These are phyloP conservation scores for Effrenium voratum DNA, from an alignment of 73 alveolate species.

Conservation along the genomic window DNA sequence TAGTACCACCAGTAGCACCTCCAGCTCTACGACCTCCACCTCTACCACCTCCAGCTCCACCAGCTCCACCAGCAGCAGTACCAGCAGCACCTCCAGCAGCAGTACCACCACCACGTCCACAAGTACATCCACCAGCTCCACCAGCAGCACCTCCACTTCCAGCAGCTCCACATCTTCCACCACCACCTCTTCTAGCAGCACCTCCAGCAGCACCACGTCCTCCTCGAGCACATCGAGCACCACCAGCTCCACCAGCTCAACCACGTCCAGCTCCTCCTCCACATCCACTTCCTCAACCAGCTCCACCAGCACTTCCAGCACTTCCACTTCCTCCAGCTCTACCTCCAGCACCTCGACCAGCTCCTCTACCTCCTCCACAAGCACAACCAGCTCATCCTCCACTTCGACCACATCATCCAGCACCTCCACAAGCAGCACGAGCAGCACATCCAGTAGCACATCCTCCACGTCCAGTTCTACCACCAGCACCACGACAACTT, in stretches of 20 bases:
- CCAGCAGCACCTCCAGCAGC: background rate
- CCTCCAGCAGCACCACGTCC: background rate
- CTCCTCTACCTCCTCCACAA: background rate
- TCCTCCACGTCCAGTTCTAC: background rate
- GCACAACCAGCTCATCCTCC: background rate
- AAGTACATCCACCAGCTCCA: background rate
- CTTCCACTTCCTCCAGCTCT: background rate
- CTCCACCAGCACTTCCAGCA: background rate
- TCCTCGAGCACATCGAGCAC: background rate
- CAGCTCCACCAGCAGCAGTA: background rate
- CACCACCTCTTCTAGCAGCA: background rate
- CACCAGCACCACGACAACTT: background rate
- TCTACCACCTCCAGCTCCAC: constrained; percentile 8
- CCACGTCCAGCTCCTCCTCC: background rate
- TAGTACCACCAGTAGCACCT: background rate
- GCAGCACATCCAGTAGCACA: background rate
- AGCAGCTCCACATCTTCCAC: background rate
- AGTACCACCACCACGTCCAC: background rate
- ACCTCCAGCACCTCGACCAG: background rate
- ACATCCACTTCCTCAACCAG: background rate
- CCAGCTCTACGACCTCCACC: background rate
- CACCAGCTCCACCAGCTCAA: background rate
- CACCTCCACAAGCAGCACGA: background rate
- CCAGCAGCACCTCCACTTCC: too few species aligned
- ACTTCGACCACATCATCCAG: too few species aligned